These are phyloP conservation scores for Ogataea henricii DNA, from an alignment of 805 yeast genomes.

Conservation along the genomic window DNA sequence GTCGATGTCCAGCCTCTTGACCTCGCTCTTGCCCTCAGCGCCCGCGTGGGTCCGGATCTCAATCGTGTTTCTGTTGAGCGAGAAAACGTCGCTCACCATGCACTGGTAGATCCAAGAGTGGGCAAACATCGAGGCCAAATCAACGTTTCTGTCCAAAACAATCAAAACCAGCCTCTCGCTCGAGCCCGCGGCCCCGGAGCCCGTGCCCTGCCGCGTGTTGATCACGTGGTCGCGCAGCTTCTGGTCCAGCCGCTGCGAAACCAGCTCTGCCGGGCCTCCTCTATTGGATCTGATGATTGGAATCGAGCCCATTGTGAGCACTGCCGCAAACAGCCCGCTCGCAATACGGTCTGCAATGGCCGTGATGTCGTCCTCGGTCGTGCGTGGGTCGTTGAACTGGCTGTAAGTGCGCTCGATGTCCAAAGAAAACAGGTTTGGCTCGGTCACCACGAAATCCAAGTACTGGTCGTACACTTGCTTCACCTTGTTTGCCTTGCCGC, in stretches of 20 bases:
- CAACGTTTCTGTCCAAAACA: conserved; percentile 84
- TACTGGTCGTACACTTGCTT: conserved; percentile 94
- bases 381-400: conserved; percentile 65
- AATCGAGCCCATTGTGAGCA: conserved; percentile 74
- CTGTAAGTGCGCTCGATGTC: conserved; percentile 69
- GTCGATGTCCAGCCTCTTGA: conserved; percentile 79
- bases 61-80: conserved; percentile 79
- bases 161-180: conserved; percentile 73
- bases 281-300: conserved; percentile 91
- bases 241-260: conserved; percentile 83
- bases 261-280: conserved; percentile 94
- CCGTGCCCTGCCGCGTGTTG: conserved; percentile 49
- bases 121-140: conserved; percentile 88
- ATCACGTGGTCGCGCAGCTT: conserved; percentile 83
- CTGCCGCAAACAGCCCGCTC: conserved; percentile 74
- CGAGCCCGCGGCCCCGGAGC: conserved; percentile 11
- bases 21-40: conserved; percentile 37
- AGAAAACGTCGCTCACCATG: conserved; percentile 90
- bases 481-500: conserved; percentile 70
- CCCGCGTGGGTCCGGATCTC: conserved; percentile 45
- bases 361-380: conserved; percentile 76
- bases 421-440: conserved; percentile 84
- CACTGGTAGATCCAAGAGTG: conserved; percentile 99
- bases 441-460: conserved; percentile 88
- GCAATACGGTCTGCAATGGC: conserved; percentile 68